A percentile compares a stretch with the other conserved stretches of the same genome.
Conservation (phyloP, 176 grass and related monocot species). For the Thinopyrum elongatum region DNA sequence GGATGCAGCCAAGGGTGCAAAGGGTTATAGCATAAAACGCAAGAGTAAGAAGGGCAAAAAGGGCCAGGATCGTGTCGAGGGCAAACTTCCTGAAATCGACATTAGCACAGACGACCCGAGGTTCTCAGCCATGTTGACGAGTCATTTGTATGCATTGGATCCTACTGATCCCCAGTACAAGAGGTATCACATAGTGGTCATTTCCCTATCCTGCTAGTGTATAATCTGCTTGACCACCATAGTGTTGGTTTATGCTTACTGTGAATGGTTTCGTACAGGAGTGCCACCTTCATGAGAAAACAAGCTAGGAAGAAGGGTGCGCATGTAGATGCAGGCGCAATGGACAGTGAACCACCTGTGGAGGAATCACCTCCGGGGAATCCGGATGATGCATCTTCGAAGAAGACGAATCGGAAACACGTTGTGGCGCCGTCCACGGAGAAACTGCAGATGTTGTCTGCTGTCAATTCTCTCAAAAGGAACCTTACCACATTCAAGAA, state of each 20-base stretch:
- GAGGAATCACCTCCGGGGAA: not conserved
- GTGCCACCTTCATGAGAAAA: slow-evolving; percentile 36
- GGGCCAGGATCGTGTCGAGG: slow-evolving; percentile 41
- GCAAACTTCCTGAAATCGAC: slow-evolving; percentile 46
- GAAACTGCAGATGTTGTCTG: too few relatives aligned
- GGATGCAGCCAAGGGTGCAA: slow-evolving; percentile 45
- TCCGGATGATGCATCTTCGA: too few relatives aligned
- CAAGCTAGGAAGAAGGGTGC: slow-evolving; percentile 11
- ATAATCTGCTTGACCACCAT: too few relatives aligned
- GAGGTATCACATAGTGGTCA: too few relatives aligned
- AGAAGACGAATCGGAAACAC: too few relatives aligned
- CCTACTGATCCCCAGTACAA: too few relatives aligned
- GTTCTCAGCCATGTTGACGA: slow-evolving; percentile 43
- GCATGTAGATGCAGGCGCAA: not conserved
- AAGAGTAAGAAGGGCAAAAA: slow-evolving; percentile 69
- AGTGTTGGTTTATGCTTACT: not conserved
- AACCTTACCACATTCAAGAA: too few relatives aligned
- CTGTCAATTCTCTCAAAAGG: too few relatives aligned
- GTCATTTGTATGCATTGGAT: too few relatives aligned
- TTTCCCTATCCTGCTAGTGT: too few relatives aligned
- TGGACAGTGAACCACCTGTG: not conserved
- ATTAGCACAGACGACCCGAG: slow-evolving; percentile 56
- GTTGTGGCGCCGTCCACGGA: too few relatives aligned
- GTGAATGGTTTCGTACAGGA: slow-evolving; percentile 31
- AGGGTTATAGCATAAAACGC: slow-evolving; percentile 71